Evolutionary conservation across 345 rosid species (phyloP).

Genomic region (Pelargonium nanum): DNA sequence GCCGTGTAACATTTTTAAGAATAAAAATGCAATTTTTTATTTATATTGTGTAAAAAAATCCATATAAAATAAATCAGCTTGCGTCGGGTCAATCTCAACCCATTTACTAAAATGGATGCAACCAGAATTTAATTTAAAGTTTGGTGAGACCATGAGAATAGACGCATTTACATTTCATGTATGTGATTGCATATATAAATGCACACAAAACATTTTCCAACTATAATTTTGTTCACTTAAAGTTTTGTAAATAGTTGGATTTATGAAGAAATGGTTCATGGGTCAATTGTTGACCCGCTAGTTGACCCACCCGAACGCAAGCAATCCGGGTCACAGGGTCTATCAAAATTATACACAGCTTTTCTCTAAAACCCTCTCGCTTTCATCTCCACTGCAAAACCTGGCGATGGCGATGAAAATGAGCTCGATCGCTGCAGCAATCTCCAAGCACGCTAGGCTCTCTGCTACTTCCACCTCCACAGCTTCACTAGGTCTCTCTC

Average conservation of each 20-base stretch:
- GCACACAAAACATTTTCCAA: no score
- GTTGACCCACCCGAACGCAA: neutral
- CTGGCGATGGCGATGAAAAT: conserved; percentile 13
- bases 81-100: no score
- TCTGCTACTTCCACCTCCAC: conserved; percentile 12
- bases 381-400: neutral
- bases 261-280: neutral
- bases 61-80: no score
- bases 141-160: no score
- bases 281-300: neutral
- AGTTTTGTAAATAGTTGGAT: neutral
- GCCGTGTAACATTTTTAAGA: no score
- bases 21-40: no score
- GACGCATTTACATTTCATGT: no score
- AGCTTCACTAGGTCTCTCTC: conserved; percentile 24
- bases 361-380: conserved; percentile 16
- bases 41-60: no score
- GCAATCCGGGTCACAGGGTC: neutral
- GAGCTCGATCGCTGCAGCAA: conserved; percentile 25
- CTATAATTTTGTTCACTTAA: neutral
- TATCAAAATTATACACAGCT: neutral
- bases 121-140: no score
- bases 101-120: no score
- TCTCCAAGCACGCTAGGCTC: conserved; percentile 20
- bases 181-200: no score